Base-by-base conservation (phyloP, 306 rosid genomes). In the Biancaea sappan region DNA sequence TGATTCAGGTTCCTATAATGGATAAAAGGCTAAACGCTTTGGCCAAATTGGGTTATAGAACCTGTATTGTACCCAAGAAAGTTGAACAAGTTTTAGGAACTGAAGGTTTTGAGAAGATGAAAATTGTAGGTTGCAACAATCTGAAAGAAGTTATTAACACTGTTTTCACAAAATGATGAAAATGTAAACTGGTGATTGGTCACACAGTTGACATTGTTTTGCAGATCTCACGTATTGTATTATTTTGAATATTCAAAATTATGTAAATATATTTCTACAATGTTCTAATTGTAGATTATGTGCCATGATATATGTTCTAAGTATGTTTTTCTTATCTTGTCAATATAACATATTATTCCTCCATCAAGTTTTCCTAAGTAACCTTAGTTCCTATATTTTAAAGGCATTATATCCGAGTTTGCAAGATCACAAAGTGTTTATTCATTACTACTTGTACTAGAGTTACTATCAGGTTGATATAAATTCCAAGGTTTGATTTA, bases 1-100 rank as follows among this genome's bases (percentile, higher is more conserved):
- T 54, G 43, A 71, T 40, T 32, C 83, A 94, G 98, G 98, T 94
- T 47, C 81, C 96, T 68, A 80, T 88, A 75, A 87, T 90, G 85
- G 99, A 94, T 37, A 94, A 84, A 88, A 90, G 99, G 81, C 71
- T 94, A 22, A 51, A 84, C 61, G 86, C 92, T 2, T 57, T 92
- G 75, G 92, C 89, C 0, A 90, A 94, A 87, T 77, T 92, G 78
- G 99, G 99, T 34, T 92, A 89, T 83, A 86, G 69, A 67, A 83
- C 47, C 46, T 87, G 98, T 80, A 76, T 94, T 48, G 85, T 92
- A 5, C 99, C 93, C 1, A 86, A 84, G 72, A 83, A 86, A 79
- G 88, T 92, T 24, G 89, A 67, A 80, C 75, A 90, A 12, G 65
- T 57, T 21, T 13, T 84, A 31, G 88, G 73, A 81, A n/a, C 65